A percentile compares a stretch with the other conserved stretches of the same genome.
phyloP scores from a whole-genome alignment of 345 rosid species.

The Linum lewisii region DNA sequence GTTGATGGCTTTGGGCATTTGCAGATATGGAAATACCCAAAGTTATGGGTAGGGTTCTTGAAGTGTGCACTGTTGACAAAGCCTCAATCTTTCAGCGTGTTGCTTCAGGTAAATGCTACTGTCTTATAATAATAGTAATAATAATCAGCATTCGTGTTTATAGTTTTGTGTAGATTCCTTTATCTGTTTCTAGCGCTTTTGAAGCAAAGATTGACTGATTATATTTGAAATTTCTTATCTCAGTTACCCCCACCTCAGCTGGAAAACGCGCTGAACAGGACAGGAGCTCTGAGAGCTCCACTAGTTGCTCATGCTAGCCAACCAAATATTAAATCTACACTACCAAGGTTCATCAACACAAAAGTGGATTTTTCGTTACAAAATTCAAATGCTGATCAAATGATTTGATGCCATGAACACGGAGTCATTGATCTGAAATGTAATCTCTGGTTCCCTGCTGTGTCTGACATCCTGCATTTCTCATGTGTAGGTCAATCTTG shows the following conservation, averaged over 20 bases:
- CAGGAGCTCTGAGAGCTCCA: conserved; percentile 59
- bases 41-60: conserved; percentile 97
- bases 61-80: conserved; percentile 75
- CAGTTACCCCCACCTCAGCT: conserved; percentile 94
- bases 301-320: conserved; percentile 80
- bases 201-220: conserved; percentile 4
- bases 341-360: conserved; percentile 52
- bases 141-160: too few species aligned
- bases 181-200: not conserved
- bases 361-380: not conserved
- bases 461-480: not conserved
- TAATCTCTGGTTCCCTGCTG: conserved; percentile 7
- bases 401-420: not conserved
- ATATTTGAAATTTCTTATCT: conserved; percentile 8
- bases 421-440: not conserved
- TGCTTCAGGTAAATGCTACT: conserved; percentile 64
- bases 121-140: not conserved
- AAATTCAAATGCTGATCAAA: not conserved
- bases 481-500: conserved; percentile 49
- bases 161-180: not conserved
- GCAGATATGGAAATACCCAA: conserved; percentile 97
- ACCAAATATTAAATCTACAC: conserved; percentile 56
- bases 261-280: conserved; percentile 75
- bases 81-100: conserved; percentile 82
- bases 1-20: conserved; percentile 13